Evolutionary conservation across 176 grass and related monocot genomes (phyloP).

Genomic region (Elymus sibiricus): DNA sequence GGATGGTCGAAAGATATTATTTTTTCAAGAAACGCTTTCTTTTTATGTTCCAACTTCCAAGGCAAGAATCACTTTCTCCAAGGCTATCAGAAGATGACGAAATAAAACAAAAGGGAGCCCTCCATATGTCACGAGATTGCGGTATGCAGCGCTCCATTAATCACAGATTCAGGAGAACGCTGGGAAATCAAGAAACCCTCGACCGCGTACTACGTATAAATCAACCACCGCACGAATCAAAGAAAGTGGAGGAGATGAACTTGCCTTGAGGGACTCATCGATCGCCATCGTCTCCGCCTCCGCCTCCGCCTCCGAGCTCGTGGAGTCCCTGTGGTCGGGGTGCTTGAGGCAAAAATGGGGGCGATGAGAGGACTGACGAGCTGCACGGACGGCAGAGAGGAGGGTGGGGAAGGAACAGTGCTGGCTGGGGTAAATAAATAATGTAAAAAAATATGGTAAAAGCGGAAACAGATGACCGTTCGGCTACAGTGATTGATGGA

Average conservation of each 20-base stretch:
- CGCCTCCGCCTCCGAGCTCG: background rate
- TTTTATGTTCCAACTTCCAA: too few species aligned
- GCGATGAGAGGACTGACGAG: background rate
- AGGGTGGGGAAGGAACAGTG: background rate
- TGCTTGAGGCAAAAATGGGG: background rate
- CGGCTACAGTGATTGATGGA: conserved; percentile 17
- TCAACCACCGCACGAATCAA: background rate
- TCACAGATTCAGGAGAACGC: background rate
- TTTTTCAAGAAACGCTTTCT: background rate
- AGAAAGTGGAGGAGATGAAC: background rate
- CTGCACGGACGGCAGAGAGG: background rate
- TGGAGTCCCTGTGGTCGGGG: background rate
- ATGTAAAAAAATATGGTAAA: background rate
- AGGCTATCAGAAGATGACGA: background rate
- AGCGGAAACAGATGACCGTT: background rate
- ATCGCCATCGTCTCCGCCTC: conserved; percentile 9
- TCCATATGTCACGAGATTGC: background rate
- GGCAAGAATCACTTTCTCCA: background rate
- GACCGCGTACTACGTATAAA: background rate
- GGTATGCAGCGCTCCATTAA: background rate
- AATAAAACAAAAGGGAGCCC: background rate
- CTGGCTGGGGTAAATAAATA: background rate
- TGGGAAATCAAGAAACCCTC: background rate
- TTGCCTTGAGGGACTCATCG: conserved; percentile 11
- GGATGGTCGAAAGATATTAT: background rate